Conservation (phyloP, 306 rosid species). For the Glycine latifolia region DNA sequence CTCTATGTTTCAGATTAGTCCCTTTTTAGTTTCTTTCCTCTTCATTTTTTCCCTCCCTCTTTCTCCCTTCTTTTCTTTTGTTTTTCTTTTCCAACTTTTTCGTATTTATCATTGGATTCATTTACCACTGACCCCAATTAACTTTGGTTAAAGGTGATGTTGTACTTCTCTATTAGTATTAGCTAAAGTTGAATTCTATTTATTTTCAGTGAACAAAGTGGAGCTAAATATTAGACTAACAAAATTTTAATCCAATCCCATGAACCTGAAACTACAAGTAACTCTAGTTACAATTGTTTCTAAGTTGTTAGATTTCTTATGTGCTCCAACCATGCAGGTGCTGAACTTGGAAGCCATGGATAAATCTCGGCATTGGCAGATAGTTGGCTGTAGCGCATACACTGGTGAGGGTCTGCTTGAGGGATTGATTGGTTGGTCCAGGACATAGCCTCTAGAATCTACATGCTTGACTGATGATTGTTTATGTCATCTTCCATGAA, state of each 20-base stretch:
- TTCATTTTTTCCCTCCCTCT: too few species aligned
- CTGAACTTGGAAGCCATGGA: conserved; percentile 83
- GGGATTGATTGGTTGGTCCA: conserved; percentile 61
- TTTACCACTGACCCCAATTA: too few species aligned
- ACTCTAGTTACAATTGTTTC: not conserved
- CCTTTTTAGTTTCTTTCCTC: too few species aligned
- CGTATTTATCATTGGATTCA: too few species aligned
- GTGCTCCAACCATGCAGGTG: conserved; percentile 50
- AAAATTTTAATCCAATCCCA: not conserved
- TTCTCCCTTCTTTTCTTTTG: too few species aligned
- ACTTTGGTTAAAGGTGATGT: too few species aligned
- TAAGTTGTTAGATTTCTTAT: conserved; percentile 16
- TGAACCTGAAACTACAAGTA: not conserved
- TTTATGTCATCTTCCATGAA: not conserved
- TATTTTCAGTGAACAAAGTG: not conserved
- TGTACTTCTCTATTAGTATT: not conserved
- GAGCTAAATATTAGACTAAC: not conserved
- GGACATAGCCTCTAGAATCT: conserved; percentile 37
- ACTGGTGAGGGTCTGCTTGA: conserved; percentile 80
- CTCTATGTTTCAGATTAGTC: too few species aligned
- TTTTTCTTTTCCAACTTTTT: too few species aligned
- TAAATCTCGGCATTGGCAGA: conserved; percentile 75
- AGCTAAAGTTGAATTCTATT: not conserved
- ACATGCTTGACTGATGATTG: conserved; percentile 29
- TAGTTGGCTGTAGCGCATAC: conserved; percentile 80